phyloP scores from a whole-genome alignment of 805 yeast species.

The Metschnikowia drakensbergensis region DNA sequence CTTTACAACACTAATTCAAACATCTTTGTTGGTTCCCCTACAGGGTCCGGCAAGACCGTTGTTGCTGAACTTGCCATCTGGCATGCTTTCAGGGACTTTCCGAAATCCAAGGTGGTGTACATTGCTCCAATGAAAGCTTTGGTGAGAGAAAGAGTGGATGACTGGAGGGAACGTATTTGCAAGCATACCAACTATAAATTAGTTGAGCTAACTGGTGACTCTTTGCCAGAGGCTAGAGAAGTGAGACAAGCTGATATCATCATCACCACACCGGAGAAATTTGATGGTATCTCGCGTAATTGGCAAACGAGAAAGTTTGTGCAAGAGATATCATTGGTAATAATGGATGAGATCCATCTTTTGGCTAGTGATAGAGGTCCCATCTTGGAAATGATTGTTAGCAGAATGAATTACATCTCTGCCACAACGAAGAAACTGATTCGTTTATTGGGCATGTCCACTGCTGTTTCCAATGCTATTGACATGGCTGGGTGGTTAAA shows the following conservation, averaged over 20 bases:
- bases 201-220: constrained; percentile 82
- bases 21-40: constrained; percentile 94
- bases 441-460: constrained; percentile 71
- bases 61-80: constrained; percentile 97
- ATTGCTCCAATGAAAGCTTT: constrained; percentile 90
- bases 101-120: constrained; percentile 76
- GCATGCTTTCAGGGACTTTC: constrained; percentile 86
- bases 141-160: constrained; percentile 79
- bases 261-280: constrained; percentile 82
- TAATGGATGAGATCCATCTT: constrained; percentile 83
- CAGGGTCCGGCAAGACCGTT: constrained; percentile 97
- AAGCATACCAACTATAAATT: constrained; percentile 46
- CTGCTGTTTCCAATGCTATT: constrained; percentile 81
- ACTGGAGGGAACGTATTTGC: constrained; percentile 61
- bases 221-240: constrained; percentile 65
- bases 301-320: constrained; percentile 80
- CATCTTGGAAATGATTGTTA: constrained; percentile 83
- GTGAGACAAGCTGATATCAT: constrained; percentile 69
- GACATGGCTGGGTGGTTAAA: constrained; percentile 87
- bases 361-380: constrained; percentile 86
- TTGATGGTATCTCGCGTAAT: constrained; percentile 82
- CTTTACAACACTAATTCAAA: constrained; percentile 74
- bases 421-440: constrained; percentile 58
- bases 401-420: constrained; percentile 73
- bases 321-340: constrained; percentile 67